Conservation (phyloP, 1,139 yeast species). For the Yamadazyma trypodendri region DNA sequence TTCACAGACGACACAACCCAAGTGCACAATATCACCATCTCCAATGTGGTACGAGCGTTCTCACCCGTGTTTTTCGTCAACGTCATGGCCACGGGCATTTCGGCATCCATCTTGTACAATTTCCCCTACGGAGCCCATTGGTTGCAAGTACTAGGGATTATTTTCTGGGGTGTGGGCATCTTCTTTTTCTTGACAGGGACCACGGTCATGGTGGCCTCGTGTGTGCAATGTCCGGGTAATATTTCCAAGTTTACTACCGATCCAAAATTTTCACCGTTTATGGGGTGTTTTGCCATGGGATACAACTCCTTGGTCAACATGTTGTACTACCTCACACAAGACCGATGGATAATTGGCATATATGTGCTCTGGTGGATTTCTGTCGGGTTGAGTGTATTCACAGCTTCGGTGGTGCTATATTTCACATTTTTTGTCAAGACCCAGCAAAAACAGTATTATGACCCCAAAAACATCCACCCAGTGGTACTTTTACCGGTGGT, state of each 20-base stretch:
- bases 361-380: slow-evolving; percentile 74
- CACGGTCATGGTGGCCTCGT: slow-evolving; percentile 35
- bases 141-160: slow-evolving; percentile 57
- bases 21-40: not conserved
- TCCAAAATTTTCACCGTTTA: slow-evolving; percentile 52
- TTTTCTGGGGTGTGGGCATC: slow-evolving; percentile 55
- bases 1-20: not conserved
- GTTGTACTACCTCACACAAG: slow-evolving; percentile 37
- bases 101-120: slow-evolving; percentile 54
- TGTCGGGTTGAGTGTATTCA: slow-evolving; percentile 48
- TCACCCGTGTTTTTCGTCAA: slow-evolving; percentile 65
- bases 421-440: slow-evolving; percentile 36
- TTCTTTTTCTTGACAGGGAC: slow-evolving; percentile 44
- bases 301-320: slow-evolving; percentile 61
- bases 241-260: slow-evolving; percentile 38
- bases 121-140: slow-evolving; percentile 67
- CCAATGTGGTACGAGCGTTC: slow-evolving; percentile 24
- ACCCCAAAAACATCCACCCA: slow-evolving; percentile 34
- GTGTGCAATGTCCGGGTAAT: slow-evolving; percentile 34
- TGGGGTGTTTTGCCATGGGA: slow-evolving; percentile 85
- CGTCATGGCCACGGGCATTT: slow-evolving; percentile 85
- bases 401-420: slow-evolving; percentile 57
- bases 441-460: slow-evolving; percentile 19
- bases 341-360: slow-evolving; percentile 38
- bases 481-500: slow-evolving; percentile 68